Conservation (phyloP, 31 red algal species). For the Pterothamnion heteromorphum region DNA sequence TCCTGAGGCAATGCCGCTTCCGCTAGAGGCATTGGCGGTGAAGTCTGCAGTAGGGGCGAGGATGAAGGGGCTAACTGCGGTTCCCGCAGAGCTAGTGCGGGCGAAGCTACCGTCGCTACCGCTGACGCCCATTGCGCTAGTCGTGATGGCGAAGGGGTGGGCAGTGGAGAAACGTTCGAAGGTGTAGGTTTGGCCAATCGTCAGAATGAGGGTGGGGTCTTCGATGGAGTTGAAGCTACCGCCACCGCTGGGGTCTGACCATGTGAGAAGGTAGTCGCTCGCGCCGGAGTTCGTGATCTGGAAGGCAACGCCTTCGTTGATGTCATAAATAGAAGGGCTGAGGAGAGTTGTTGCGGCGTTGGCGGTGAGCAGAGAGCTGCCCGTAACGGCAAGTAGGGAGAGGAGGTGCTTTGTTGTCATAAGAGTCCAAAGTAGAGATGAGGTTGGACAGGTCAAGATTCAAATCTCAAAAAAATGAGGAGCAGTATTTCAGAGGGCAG, state of each 20-base stretch:
- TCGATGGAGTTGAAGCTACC: background rate
- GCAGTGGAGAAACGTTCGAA: background rate
- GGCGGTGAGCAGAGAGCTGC: no score
- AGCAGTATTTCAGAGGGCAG: conserved; percentile 79
- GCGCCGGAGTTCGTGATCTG: background rate
- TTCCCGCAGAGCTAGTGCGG: background rate
- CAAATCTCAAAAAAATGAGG: conserved; percentile 91
- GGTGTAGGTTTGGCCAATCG: background rate
- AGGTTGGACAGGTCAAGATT: no score
- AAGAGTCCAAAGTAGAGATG: no score
- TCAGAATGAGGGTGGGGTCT: background rate
- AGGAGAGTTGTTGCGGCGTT: background rate
- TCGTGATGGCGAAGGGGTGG: background rate
- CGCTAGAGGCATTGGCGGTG: background rate
- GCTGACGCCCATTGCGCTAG: background rate
- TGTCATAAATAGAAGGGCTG: background rate
- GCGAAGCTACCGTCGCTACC: background rate
- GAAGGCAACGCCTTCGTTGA: background rate
- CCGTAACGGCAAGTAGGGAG: no score
- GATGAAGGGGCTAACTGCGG: background rate
- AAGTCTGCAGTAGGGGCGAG: background rate
- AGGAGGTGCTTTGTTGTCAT: no score
- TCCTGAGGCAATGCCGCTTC: no score
- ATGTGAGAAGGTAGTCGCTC: background rate
- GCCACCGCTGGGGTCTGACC: background rate